A percentile compares a stretch with the other conserved stretches of the same genome.
These are phyloP conservation scores for Dactylellina sp. DNA, from an alignment of 2,329 filamentous ascomycete species.

Conservation along the genomic window DNA sequence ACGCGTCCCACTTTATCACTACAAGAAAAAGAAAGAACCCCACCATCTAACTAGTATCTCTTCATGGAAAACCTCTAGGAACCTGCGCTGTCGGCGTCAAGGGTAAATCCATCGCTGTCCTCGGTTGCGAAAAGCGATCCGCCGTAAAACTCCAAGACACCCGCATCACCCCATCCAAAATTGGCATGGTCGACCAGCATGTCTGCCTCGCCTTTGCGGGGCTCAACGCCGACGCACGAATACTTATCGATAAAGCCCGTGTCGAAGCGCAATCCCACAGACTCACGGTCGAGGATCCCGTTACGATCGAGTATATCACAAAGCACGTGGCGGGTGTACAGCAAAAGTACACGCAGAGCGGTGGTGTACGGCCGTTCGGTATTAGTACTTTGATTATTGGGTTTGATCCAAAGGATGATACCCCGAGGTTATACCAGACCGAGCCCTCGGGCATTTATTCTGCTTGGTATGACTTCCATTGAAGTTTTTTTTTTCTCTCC, in stretches of 20 bases:
- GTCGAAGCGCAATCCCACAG: constrained; percentile 97
- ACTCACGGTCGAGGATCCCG: constrained; percentile 95
- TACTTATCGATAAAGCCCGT: constrained; percentile 97
- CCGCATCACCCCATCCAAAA: constrained; percentile 98
- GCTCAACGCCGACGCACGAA: constrained; percentile 96
- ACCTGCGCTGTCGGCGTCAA: constrained; percentile 99
- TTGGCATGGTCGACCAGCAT: constrained; percentile 93
- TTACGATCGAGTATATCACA: constrained; percentile 99
- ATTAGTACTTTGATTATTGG: constrained; percentile 98
- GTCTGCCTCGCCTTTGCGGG: constrained; percentile 97
- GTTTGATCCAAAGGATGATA: constrained; percentile 93
- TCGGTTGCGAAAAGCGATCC: constrained; percentile 98
- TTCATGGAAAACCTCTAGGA: constrained; percentile 68
- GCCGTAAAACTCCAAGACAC: constrained; percentile 99
- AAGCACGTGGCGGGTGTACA: constrained; percentile 96
- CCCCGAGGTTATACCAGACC: constrained; percentile 93
- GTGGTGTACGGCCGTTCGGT: constrained; percentile 97
- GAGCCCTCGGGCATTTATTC: constrained; percentile 99
- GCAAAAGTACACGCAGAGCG: constrained; percentile 98
- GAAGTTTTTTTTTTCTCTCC: constrained; percentile 61
- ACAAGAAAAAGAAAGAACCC: constrained; percentile 58
- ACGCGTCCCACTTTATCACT: constrained; percentile 40
- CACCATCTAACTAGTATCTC: constrained; percentile 58
- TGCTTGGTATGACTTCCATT: constrained; percentile 95
- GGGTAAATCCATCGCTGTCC: constrained; percentile 90